These are phyloP conservation scores for Avena insularis DNA, from an alignment of 176 grass and related monocot genomes.

Conservation along the genomic window DNA sequence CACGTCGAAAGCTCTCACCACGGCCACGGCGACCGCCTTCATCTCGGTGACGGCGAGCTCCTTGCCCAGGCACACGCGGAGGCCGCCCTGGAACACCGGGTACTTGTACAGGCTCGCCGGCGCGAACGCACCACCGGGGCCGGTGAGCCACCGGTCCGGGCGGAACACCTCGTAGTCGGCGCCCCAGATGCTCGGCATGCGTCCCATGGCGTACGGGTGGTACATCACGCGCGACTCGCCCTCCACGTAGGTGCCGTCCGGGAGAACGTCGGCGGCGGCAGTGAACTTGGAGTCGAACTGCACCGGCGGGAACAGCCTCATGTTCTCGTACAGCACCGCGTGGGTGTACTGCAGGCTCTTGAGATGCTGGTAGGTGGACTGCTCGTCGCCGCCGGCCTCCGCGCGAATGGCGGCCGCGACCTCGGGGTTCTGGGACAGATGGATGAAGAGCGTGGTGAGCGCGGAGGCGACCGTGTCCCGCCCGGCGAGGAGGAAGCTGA, in stretches of 20 bases:
- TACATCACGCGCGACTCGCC: slow-evolving; percentile 64
- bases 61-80: slow-evolving; percentile 36
- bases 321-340: slow-evolving; percentile 62
- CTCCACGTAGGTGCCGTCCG: slow-evolving; percentile 59
- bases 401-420: slow-evolving; percentile 2
- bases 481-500: slow-evolving; percentile 71
- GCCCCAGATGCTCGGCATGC: slow-evolving; percentile 67
- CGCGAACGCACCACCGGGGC: slow-evolving; percentile 36
- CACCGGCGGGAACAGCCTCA: slow-evolving; percentile 71
- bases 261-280: slow-evolving; percentile 61
- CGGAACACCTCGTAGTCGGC: slow-evolving; percentile 48
- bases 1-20: slow-evolving; percentile 60
- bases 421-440: neutral
- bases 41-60: slow-evolving; percentile 43
- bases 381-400: neutral
- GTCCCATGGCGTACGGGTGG: slow-evolving; percentile 78
- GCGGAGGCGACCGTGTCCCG: slow-evolving; percentile 66
- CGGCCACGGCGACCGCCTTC: slow-evolving; percentile 52
- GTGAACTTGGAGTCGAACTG: slow-evolving; percentile 68
- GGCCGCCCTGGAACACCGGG: slow-evolving; percentile 57
- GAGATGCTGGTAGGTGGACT: neutral
- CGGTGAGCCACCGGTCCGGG: slow-evolving; percentile 48
- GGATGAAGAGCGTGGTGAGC: slow-evolving; percentile 73
- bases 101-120: slow-evolving; percentile 53
- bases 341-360: slow-evolving; percentile 39